Base-by-base conservation (phyloP, 768 basidiomycete genomes). In the Lyophyllum shimeji region DNA sequence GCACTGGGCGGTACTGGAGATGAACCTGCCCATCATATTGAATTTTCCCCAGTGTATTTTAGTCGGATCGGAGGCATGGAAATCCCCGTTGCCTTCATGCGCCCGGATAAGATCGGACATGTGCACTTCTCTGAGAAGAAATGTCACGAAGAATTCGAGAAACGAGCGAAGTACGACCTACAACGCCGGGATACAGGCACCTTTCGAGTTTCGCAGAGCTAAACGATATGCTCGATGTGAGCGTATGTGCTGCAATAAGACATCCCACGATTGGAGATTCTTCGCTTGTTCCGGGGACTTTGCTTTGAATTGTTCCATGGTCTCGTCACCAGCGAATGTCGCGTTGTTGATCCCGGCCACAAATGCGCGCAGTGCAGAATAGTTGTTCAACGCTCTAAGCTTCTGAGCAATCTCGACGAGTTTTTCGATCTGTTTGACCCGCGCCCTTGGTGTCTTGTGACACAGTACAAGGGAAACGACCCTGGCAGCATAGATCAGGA, bases 41-140 rank as follows among this genome's bases (percentile, higher is more conserved):
- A 90, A 97, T 72, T 98, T 98, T 24, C 88, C 91, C 96, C 96
- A 98, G 65, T 98, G 94, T 52, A 98, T 90, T 66, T 85, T 85
- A 39, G 69, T 75, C 3, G 84, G 76, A 63, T 91, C 87, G 20
- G 80, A 74, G 7, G 84, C 74, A 59, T 83, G 82, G 59, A 83
- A 79, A 62, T 95, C 91, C 2, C 78, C 76, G 58, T 96, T 95
- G 55, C 86, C 89, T 71, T 93, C 91, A 60, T 97, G 87, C 7
- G 93, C 83, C 58, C 86, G 86, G 45, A 95, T 88, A 46, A 98
- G 78, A 67, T 96, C 95, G 39, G 92, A 89, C 63, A 95, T 84
- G 57, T 95, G 93, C 9, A 95, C 89, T 68, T 97, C 95, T 70
- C 92, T 94, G 67, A n/a, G 52, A 50, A 47, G 46, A 55, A 45